Percentiles rank a stretch among this genome's conserved stretches.
Conservation (phyloP, 257 asterid species). For the Dorcoceras hygrometricum region DNA sequence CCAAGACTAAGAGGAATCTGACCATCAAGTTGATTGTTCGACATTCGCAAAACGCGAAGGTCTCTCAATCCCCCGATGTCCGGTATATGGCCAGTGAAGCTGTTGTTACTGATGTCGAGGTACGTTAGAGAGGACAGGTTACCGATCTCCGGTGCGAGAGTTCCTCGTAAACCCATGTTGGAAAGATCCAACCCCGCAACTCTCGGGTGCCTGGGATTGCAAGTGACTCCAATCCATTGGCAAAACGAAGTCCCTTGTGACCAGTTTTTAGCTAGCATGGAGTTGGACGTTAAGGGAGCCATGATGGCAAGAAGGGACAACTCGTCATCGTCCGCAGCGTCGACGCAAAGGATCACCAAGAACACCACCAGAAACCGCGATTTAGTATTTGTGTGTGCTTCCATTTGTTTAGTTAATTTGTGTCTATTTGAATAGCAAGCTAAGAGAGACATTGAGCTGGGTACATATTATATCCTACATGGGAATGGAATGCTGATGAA, state of each 20-base stretch:
- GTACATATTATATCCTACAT: no score
- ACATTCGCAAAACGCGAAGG: not conserved
- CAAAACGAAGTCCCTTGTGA: not conserved
- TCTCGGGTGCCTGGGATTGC: not conserved
- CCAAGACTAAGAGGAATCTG: not conserved
- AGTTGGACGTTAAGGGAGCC: not conserved
- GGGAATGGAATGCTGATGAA: no score
- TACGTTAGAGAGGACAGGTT: not conserved
- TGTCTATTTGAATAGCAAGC: no score
- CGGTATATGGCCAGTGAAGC: not conserved
- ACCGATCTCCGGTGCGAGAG: not conserved
- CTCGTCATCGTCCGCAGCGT: not conserved
- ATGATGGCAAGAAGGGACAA: conserved; percentile 5
- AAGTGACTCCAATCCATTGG: conserved; percentile 6
- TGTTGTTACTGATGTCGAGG: not conserved
- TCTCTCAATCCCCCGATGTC: not conserved
- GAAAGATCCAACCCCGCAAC: not conserved
- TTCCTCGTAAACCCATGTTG: not conserved
- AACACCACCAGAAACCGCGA: no score
- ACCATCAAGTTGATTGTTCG: not conserved
- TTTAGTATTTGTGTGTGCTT: not conserved
- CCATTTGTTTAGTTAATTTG: no score
- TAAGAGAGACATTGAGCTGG: no score
- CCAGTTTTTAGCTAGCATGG: conserved; percentile 7
- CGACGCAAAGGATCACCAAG: no score